Base-by-base conservation (phyloP, 2,329 filamentous ascomycete genomes). In the Cladophialophora exuberans region DNA sequence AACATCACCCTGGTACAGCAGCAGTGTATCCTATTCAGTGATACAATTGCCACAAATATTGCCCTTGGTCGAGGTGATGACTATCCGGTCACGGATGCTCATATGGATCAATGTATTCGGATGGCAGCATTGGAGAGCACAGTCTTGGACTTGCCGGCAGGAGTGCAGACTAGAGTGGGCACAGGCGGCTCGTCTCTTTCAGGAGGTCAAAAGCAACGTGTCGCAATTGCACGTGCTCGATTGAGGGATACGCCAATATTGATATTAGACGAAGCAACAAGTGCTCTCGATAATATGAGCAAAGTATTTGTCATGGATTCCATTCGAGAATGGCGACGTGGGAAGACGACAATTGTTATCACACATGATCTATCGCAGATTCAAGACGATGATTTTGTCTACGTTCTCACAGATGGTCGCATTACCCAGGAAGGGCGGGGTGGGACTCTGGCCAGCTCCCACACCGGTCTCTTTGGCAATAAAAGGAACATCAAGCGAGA, bases 331-430 rank as follows among this genome's bases (percentile, higher is more conserved):
- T 97, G 91, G 93, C 81, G 94, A 18, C 76, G 73, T 30, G 86
- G 82, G 0, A 94, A 89, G 68, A 97, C 92, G 0, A 97, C 93
- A 0, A 89, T 97, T 47, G 84, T 97, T 62, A 93, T 97, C 64
- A 97, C 94, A 0, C 93, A 97, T 66, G 90, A 97, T 61, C 81
- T 94, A 26, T 81, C 83, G 0, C 88, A 93, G 62, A 93, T 97
- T 7, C 69, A 74, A 3, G 73, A 83, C 0, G 70, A 84, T 0
- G 91, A 97, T 60, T 92, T 87, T 59, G 81, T 95, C 0, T 96
- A 92, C 62, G 81, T 96, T 9, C 75, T 97, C 67, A 86, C 93
- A 26, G 73, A 84, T 9, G 87, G 89, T 0, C 68, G 67, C 0
- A 75, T 96, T 0, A 80, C 87, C 0, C 83, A 91, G 64, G 77